Conservation (phyloP, 768 basidiomycete species). For the Boletus rubescentipes region DNA sequence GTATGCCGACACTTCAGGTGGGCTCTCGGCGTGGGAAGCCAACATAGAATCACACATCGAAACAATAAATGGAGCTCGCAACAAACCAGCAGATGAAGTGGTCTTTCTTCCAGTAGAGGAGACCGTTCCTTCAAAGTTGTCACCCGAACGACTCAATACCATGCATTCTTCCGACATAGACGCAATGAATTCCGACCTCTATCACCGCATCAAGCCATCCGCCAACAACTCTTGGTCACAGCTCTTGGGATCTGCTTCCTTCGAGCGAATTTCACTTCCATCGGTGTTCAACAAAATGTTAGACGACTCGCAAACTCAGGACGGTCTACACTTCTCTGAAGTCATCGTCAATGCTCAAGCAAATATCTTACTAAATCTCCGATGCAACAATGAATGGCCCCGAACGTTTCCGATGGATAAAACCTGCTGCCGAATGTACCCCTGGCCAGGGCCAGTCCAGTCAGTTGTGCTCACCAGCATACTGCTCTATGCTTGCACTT, state of each 20-base stretch:
- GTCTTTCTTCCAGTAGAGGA: conserved; percentile 79
- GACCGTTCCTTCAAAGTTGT: conserved; percentile 64
- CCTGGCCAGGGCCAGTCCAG: conserved; percentile 59
- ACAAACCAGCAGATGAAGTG: conserved; percentile 63
- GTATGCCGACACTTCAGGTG: conserved; percentile 68
- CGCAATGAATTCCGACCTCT: conserved; percentile 87
- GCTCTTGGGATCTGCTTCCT: conserved; percentile 20
- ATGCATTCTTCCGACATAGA: conserved; percentile 81
- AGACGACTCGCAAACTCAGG: conserved; percentile 69
- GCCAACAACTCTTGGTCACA: conserved; percentile 30
- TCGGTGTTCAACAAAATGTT: conserved; percentile 81
- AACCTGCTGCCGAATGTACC: conserved; percentile 81
- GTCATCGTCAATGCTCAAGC: conserved; percentile 66
- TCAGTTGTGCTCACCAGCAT: conserved; percentile 47
- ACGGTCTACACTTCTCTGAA: conserved; percentile 81
- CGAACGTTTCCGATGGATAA: conserved; percentile 66
- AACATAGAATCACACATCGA: conserved; percentile 68
- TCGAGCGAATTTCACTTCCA: conserved; percentile 56
- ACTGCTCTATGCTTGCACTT: conserved; percentile 52
- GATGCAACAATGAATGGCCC: conserved; percentile 72
- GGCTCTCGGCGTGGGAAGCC: conserved; percentile 74
- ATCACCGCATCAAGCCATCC: conserved; percentile 57
- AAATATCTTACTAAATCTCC: conserved; percentile 73
- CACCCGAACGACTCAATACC: conserved; percentile 57
- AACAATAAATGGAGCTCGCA: conserved; percentile 37